Conservation (phyloP, 768 basidiomycete species). For the Imleria badia region DNA sequence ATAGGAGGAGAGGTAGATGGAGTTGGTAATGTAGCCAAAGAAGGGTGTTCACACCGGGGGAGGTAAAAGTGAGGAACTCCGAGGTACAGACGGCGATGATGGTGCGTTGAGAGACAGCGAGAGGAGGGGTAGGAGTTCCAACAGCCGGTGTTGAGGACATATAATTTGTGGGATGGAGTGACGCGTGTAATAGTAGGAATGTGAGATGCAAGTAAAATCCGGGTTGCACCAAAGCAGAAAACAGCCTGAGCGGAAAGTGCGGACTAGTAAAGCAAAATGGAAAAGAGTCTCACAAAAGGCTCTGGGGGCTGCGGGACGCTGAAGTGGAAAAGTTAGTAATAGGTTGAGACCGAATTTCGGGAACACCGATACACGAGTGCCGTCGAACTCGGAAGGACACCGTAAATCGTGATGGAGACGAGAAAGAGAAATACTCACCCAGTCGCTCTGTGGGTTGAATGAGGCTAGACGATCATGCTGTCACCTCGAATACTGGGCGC, state of each 20-base stretch:
- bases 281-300: constrained; percentile 5
- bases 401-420: neutral
- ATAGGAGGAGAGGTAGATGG: constrained; percentile 11
- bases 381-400: neutral
- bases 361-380: neutral
- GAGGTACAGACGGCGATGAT: constrained; percentile 4
- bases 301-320: neutral
- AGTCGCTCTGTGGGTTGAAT: constrained; percentile 10
- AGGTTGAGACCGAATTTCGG: neutral
- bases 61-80: constrained; percentile 3
- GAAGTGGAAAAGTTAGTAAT: neutral
- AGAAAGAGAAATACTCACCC: constrained; percentile 13
- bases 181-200: constrained; percentile 3
- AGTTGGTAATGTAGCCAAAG: constrained; percentile 22
- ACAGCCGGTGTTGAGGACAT: constrained; percentile 24
- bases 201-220: constrained; percentile 11
- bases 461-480: constrained; percentile 24
- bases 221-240: constrained; percentile 3
- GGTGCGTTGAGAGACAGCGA: constrained; percentile 12
- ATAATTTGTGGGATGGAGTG: constrained; percentile 6
- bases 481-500: constrained; percentile 5
- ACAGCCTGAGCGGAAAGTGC: neutral
- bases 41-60: constrained; percentile 13
- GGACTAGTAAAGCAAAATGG: constrained; percentile 2
- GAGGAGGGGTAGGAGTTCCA: constrained; percentile 9